A percentile compares a stretch with the other conserved stretches of the same genome.
Conservation (phyloP, 2,329 filamentous ascomycete species). For the Orbilia quercus region DNA sequence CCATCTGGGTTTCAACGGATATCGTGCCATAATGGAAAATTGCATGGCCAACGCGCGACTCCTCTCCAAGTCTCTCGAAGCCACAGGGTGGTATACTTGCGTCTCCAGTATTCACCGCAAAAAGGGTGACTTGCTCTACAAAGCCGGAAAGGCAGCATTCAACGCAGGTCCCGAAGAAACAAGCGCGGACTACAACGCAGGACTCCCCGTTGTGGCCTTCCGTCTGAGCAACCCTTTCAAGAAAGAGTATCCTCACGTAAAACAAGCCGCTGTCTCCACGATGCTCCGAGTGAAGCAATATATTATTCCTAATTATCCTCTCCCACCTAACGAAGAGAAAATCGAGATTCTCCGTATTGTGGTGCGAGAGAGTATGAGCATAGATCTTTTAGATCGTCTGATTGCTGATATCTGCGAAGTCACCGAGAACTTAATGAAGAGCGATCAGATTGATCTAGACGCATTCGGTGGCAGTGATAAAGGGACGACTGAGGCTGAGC, state of each 20-base stretch:
- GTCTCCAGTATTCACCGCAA: conserved; percentile 74
- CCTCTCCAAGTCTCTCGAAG: conserved; percentile 73
- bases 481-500: conserved; percentile 62
- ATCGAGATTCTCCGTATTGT: conserved; percentile 76
- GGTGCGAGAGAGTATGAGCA: conserved; percentile 74
- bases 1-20: conserved; percentile 75
- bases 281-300: conserved; percentile 75
- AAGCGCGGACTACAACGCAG: conserved; percentile 69
- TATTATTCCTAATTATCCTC: conserved; percentile 76
- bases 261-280: conserved; percentile 73
- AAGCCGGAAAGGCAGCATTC: conserved; percentile 24
- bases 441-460: conserved; percentile 67
- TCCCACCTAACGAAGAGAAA: conserved; percentile 72
- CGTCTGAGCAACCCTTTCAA: conserved; percentile 72
- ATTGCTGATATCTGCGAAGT: conserved; percentile 72
- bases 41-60: conserved; percentile 73
- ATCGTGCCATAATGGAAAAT: conserved; percentile 74
- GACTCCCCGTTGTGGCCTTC: conserved; percentile 76
- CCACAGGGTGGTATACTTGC: conserved; percentile 74
- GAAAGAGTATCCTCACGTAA: conserved; percentile 71
- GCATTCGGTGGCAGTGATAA: conserved; percentile 64
- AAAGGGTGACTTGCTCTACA: conserved; percentile 61
- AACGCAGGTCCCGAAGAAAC: conserved; percentile 61
- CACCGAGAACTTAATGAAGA: conserved; percentile 72
- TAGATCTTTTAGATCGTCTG: conserved; percentile 74